Evolutionary conservation across 306 rosid species (phyloP).

Genomic region (Corylus heterophylla): DNA sequence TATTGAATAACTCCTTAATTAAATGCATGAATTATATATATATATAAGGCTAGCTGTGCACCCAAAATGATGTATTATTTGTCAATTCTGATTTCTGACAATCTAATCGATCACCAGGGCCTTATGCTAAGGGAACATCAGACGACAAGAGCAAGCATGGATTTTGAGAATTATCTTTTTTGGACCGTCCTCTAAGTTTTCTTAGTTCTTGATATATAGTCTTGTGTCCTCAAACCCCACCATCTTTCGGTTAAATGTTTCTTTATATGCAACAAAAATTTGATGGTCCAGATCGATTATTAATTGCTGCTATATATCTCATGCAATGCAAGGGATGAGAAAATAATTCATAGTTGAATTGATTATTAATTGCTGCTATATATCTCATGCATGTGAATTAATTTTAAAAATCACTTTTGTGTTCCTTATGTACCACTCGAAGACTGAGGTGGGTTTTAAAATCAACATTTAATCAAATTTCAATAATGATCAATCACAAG

Average conservation of each 20-base stretch:
- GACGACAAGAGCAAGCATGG: conserved; percentile 53
- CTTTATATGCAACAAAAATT: conserved; percentile 41
- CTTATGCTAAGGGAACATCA: conserved; percentile 60
- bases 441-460: too few species aligned
- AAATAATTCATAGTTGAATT: too few species aligned
- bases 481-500: too few species aligned
- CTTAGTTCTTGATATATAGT: conserved; percentile 12
- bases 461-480: too few species aligned
- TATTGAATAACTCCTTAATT: too few species aligned
- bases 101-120: conserved; percentile 39
- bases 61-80: conserved; percentile 32
- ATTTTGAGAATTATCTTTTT: conserved; percentile 27
- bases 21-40: too few species aligned
- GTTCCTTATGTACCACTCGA: too few species aligned
- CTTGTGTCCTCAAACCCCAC: conserved; percentile 51
- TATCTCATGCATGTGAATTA: too few species aligned
- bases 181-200: conserved; percentile 35
- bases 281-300: neutral
- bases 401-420: too few species aligned
- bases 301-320: too few species aligned
- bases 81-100: conserved; percentile 50
- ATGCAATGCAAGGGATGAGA: neutral
- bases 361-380: too few species aligned
- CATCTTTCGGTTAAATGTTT: conserved; percentile 39
- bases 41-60: conserved; percentile 1